A percentile compares a stretch with the other conserved stretches of the same genome.
Conservation (phyloP, 306 rosid genomes). For the Castanospermum australe region DNA sequence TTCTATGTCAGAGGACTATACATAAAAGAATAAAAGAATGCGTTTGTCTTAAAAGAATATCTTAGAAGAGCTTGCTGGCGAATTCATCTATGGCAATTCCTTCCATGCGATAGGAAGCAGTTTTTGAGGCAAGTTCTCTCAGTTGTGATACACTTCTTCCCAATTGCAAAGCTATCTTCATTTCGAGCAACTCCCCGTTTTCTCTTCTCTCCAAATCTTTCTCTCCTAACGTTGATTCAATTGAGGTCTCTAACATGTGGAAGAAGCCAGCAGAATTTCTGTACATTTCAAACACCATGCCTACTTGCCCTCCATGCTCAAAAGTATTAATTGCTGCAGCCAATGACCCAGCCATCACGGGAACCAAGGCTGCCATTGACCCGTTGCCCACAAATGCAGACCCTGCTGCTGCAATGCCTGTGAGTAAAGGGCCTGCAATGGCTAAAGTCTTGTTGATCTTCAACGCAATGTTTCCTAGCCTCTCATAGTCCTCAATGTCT, state of each 20-base stretch:
- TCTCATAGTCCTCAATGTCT: slow-evolving; percentile 51
- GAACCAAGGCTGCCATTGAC: slow-evolving; percentile 13
- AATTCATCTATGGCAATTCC: slow-evolving; percentile 48
- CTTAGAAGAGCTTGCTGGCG: slow-evolving; percentile 23
- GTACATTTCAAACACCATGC: slow-evolving; percentile 64
- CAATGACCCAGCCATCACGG: slow-evolving; percentile 47
- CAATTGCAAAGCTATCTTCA: slow-evolving; percentile 49
- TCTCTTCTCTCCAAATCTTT: slow-evolving; percentile 46
- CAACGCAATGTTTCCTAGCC: slow-evolving; percentile 51
- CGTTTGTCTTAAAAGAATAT: not conserved
- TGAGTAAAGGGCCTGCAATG: slow-evolving; percentile 51
- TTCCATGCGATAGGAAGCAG: slow-evolving; percentile 34
- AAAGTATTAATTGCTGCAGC: slow-evolving; percentile 38
- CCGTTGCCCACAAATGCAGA: slow-evolving; percentile 39
- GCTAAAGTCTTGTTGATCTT: slow-evolving; percentile 56
- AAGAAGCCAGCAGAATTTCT: slow-evolving; percentile 50
- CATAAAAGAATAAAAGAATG: not conserved
- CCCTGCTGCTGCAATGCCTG: slow-evolving; percentile 51
- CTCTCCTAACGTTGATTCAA: slow-evolving; percentile 43
- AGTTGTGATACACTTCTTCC: slow-evolving; percentile 58
- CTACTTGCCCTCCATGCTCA: slow-evolving; percentile 58
- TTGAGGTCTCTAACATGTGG: slow-evolving; percentile 27
- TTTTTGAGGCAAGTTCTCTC: slow-evolving; percentile 38
- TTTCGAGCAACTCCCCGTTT: slow-evolving; percentile 44
- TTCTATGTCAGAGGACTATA: not conserved